A percentile compares a stretch with the other conserved stretches of the same genome.
Evolutionary conservation across 140 eudicot species (phyloP).

Genomic region (Senecio squalidus): DNA sequence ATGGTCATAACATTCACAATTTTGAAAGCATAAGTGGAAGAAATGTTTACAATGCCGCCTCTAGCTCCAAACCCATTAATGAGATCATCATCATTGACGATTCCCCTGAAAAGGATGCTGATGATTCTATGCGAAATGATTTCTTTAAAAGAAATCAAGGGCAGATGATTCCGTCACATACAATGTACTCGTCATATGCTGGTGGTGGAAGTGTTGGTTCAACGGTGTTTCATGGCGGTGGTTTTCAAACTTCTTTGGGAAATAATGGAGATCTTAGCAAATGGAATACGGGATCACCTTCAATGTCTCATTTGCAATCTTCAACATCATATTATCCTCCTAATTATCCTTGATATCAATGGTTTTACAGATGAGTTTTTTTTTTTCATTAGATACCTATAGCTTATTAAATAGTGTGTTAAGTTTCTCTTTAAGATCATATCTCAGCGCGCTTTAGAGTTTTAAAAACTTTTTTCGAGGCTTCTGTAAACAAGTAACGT

Average conservation of each 20-base stretch:
- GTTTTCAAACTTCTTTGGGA: slow-evolving; percentile 27
- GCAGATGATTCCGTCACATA: slow-evolving; percentile 18
- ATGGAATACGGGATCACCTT: slow-evolving; percentile 35
- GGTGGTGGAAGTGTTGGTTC: slow-evolving; percentile 11
- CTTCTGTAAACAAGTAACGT: slow-evolving; percentile 17
- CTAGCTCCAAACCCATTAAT: slow-evolving; percentile 13
- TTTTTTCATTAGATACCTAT: too few species aligned
- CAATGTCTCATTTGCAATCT: slow-evolving; percentile 30
- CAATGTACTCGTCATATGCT: slow-evolving; percentile 7
- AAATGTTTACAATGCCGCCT: slow-evolving; percentile 3
- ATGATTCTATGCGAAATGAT: slow-evolving; percentile 11
- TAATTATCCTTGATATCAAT: slow-evolving; percentile 28
- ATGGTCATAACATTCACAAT: slow-evolving; percentile 12
- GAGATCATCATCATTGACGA: slow-evolving; percentile 52
- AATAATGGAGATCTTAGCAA: slow-evolving; percentile 26
- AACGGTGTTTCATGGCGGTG: slow-evolving; percentile 19
- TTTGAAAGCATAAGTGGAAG: neutral
- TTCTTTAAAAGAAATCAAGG: slow-evolving; percentile 7
- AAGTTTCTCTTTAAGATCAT: slow-evolving; percentile 2
- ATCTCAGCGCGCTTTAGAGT: slow-evolving; percentile 22
- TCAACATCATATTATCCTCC: slow-evolving; percentile 29
- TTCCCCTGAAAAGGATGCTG: slow-evolving; percentile 35
- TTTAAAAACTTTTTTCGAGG: slow-evolving; percentile 29
- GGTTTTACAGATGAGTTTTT: slow-evolving; percentile 35
- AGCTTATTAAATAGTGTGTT: slow-evolving; percentile 14